Evolutionary conservation across 2,329 filamentous ascomycete species (phyloP).

Genomic region (Colletotrichum ledebouriae): DNA sequence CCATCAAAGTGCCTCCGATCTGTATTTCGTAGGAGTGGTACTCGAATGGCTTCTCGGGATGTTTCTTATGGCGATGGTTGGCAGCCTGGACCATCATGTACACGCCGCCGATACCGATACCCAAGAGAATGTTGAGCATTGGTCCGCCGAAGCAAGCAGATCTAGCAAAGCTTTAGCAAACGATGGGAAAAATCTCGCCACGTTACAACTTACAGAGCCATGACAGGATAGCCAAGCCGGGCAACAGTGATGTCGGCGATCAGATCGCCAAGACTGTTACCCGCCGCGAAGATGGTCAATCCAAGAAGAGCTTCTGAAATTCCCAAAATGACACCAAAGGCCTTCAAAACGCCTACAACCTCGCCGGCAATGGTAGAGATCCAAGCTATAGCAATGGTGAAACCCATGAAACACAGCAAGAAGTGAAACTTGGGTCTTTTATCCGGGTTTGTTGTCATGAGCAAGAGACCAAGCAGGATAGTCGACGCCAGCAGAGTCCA

Average conservation of each 20-base stretch:
- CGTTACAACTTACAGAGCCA: conserved; percentile 76
- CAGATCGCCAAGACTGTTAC: conserved; percentile 93
- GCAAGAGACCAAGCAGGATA: conserved; percentile 73
- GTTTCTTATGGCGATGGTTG: conserved; percentile 73
- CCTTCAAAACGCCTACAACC: conserved; percentile 94
- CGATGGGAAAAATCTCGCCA: neutral
- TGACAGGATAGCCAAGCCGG: conserved; percentile 92
- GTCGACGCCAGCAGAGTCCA: conserved; percentile 78
- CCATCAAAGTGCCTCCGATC: conserved; percentile 85
- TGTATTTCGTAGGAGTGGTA: conserved; percentile 87
- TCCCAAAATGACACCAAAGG: conserved; percentile 88
- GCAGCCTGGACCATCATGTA: conserved; percentile 86
- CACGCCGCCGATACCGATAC: conserved; percentile 90
- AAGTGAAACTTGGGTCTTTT: conserved; percentile 80
- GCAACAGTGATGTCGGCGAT: conserved; percentile 96
- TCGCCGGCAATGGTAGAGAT: conserved; percentile 96
- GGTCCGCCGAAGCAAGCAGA: conserved; percentile 98
- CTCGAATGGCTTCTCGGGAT: conserved; percentile 73
- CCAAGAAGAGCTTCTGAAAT: conserved; percentile 97
- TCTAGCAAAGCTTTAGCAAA: conserved; percentile 53
- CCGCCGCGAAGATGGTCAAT: conserved; percentile 94
- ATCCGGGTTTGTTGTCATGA: conserved; percentile 76
- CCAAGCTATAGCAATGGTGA: conserved; percentile 93
- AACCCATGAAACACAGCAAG: conserved; percentile 88
- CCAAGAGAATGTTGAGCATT: conserved; percentile 96